phyloP scores from a whole-genome alignment of 345 rosid species.

The Aquilaria malaccensis region DNA sequence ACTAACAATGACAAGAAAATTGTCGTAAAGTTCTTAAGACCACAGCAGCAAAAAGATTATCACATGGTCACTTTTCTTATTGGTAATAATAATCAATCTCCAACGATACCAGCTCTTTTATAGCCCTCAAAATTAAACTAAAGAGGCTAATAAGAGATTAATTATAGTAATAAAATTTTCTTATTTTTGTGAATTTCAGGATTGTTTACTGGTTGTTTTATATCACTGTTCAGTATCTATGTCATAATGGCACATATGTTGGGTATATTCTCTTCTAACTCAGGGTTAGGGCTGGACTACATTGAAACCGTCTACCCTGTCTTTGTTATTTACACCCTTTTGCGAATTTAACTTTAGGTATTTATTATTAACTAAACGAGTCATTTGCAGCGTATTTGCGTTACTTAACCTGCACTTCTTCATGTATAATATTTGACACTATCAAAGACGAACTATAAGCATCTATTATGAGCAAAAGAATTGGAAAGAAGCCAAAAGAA shows the following conservation, averaged over 20 bases:
- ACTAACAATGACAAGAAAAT: slow-evolving; percentile 91
- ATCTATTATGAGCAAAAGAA: too few species aligned
- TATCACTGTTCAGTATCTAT: slow-evolving; percentile 69
- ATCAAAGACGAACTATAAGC: too few species aligned
- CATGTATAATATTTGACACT: slow-evolving; percentile 26
- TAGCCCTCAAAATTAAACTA: too few species aligned
- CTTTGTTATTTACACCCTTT: slow-evolving; percentile 17
- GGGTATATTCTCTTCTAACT: slow-evolving; percentile 52
- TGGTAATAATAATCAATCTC: slow-evolving; percentile 34
- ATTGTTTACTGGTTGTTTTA: slow-evolving; percentile 81
- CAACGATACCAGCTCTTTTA: too few species aligned
- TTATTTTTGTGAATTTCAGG: slow-evolving; percentile 37
- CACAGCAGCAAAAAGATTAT: slow-evolving; percentile 77
- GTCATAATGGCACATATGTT: slow-evolving; percentile 70
- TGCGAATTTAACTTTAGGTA: too few species aligned
- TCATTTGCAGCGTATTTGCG: slow-evolving; percentile 66
- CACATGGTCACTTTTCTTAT: slow-evolving; percentile 96
- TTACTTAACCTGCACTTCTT: slow-evolving; percentile 89
- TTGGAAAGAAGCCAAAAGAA: too few species aligned
- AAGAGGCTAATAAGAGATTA: too few species aligned
- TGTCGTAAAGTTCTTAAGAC: slow-evolving; percentile 91
- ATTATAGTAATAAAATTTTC: too few species aligned
- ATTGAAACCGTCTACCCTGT: slow-evolving; percentile 86
- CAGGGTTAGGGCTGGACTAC: slow-evolving; percentile 27
- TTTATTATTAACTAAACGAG: too few species aligned